Conservation (phyloP, 2,329 filamentous ascomycete genomes). For the Pseudogymnoascus sp. region DNA sequence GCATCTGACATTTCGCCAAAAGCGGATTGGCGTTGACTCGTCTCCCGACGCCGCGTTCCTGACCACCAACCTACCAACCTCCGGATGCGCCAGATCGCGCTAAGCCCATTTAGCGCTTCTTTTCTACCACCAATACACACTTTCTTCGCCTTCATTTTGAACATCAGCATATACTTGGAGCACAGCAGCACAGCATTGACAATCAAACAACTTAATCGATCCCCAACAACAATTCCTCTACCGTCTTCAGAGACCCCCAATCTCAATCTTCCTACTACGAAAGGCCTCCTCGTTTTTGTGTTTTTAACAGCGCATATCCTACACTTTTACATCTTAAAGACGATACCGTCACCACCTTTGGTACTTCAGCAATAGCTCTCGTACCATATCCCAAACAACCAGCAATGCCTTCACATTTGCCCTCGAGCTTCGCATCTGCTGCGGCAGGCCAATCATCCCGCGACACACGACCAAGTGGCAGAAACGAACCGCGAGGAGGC, state of each 20-base stretch:
- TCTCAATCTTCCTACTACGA: background rate
- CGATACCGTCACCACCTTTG: slow-evolving; percentile 9
- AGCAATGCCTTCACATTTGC: slow-evolving; percentile 64
- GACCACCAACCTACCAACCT: background rate
- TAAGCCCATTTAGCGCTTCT: slow-evolving; percentile 8
- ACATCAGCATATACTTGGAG: slow-evolving; percentile 7
- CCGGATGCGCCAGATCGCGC: slow-evolving; percentile 9
- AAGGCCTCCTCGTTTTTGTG: slow-evolving; percentile 4
- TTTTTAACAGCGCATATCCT: slow-evolving; percentile 2
- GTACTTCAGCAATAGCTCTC: slow-evolving; percentile 4
- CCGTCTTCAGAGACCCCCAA: background rate
- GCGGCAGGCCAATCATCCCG: slow-evolving; percentile 66
- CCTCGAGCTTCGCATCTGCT: slow-evolving; percentile 77
- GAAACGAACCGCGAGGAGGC: slow-evolving; percentile 50
- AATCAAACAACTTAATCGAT: slow-evolving; percentile 8
- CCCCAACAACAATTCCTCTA: slow-evolving; percentile 1
- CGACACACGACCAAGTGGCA: slow-evolving; percentile 51
- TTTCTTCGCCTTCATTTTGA: slow-evolving; percentile 11
- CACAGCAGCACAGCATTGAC: slow-evolving; percentile 8
- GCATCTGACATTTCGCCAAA: slow-evolving; percentile 10
- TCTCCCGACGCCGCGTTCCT: slow-evolving; percentile 9
- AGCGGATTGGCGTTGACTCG: slow-evolving; percentile 2
- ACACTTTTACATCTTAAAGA: slow-evolving; percentile 6
- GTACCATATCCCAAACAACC: slow-evolving; percentile 1
- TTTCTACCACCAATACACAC: slow-evolving; percentile 10